Percentiles rank a stretch among this genome's conserved stretches.
phyloP scores from a whole-genome alignment of 495 filamentous ascomycete genomes.

The Clavariopsis aquatica region DNA sequence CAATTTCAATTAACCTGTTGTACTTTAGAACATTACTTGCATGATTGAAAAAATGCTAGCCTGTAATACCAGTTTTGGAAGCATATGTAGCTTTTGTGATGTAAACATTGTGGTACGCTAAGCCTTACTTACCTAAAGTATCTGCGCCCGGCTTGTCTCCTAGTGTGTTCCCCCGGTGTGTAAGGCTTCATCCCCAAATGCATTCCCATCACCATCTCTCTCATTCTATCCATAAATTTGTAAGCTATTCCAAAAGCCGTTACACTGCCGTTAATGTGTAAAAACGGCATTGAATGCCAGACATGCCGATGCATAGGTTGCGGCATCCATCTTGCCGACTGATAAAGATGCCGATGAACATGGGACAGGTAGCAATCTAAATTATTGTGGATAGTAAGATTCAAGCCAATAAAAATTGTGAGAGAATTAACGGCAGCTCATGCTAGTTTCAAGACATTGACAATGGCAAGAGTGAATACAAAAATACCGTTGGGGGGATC shows the following conservation, averaged over 20 bases:
- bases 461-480: too few relatives aligned
- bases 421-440: neutral
- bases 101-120: too few relatives aligned
- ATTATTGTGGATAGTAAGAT: neutral
- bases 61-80: neutral
- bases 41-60: neutral
- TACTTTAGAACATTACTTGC: neutral
- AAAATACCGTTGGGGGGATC: neutral
- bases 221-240: neutral
- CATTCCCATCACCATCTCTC: neutral
- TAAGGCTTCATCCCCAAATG: too few relatives aligned
- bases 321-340: neutral
- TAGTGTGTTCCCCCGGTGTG: too few relatives aligned
- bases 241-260: neutral
- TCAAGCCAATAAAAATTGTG: neutral
- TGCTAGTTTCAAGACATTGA: too few relatives aligned
- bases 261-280: neutral
- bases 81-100: too few relatives aligned
- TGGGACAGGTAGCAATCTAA: neutral
- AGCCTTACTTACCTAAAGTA: too few relatives aligned
- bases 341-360: conserved; percentile 4
- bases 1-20: too few relatives aligned
- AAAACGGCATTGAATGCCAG: neutral
- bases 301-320: neutral
- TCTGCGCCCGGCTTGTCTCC: too few relatives aligned